Evolutionary conservation across 176 grass and related monocot species (phyloP), one percentile per base, ranked within the genome.

Genomic region (Bothriochloa decipiens): DNA sequence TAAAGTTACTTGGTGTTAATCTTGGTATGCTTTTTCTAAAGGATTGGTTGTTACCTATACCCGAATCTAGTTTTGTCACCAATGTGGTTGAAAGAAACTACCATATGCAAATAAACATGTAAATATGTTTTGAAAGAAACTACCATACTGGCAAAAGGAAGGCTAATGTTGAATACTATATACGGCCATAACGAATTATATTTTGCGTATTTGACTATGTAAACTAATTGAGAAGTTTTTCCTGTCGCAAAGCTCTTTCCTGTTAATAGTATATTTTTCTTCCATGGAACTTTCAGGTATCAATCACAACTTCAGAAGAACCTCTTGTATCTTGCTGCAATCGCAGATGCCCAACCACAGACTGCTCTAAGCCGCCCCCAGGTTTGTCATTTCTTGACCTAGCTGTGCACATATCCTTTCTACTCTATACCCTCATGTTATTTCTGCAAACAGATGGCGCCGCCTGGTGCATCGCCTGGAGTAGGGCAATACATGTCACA

Each of bases 281-380:
- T 29, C 18, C 32, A 78, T 65, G 18, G 73, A 75, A 92, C 41
- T 80, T 82, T 89, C 69, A 99, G 96, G 86, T 99, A 94, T 84
- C 93, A 99, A 92, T 89, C 96, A 4, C 96, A 92, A 85, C 96
- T 99, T 73, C 96, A 99, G 84, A 99, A 99, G 84, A 99, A 99
- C 70, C 90, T 99, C 45, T 60, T 99, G 71, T 92, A 96, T 76
- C 84, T 99, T 22, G 96, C 96, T 72, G 96, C 96, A 70, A 94
- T 96, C 57, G 96, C 96, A 49, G 96, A 99, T 86, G 75, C 93
- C 20, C 96, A 92, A 86, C 93, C 96, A 41, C 91, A 93, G 73
- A 72, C 91, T 27, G 41, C 93, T 86, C 41, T 83, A 74, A 91
- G 75, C 78, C 91, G 86, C n/a, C 91, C 93, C 71, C 96, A 99